These are phyloP conservation scores for Fusarium tanahbumbuense DNA, from an alignment of 2,329 filamentous ascomycete genomes.

Conservation along the genomic window DNA sequence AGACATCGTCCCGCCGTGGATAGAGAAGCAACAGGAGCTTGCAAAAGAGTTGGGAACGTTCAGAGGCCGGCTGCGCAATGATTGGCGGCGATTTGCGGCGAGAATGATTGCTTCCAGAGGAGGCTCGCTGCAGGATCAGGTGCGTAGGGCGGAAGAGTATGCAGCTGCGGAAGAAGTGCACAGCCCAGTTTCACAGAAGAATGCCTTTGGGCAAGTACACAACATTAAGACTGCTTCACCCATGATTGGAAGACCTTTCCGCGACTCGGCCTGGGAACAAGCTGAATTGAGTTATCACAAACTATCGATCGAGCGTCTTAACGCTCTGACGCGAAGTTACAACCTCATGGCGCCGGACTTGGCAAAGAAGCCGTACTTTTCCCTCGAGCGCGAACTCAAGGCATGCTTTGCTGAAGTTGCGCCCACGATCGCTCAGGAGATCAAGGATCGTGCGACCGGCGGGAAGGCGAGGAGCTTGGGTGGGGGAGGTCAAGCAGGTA, in stretches of 20 bases:
- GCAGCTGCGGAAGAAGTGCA: constrained; percentile 77
- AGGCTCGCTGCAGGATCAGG: constrained; percentile 78
- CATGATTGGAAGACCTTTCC: constrained; percentile 68
- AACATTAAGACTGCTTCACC: constrained; percentile 51
- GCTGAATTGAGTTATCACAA: constrained; percentile 80
- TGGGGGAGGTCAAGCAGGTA: constrained; percentile 48
- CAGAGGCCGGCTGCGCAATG: constrained; percentile 76
- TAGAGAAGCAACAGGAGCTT: constrained; percentile 97
- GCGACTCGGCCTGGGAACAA: constrained; percentile 80
- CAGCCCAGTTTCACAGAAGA: constrained; percentile 67
- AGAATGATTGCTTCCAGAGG: constrained; percentile 81
- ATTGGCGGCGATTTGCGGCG: constrained; percentile 88
- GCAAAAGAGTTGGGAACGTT: constrained; percentile 76
- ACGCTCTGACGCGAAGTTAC: constrained; percentile 84
- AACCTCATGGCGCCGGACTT: constrained; percentile 94
- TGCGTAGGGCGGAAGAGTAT: constrained; percentile 76
- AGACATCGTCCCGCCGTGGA: constrained; percentile 96
- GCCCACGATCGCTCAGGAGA: constrained; percentile 76
- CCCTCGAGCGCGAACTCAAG: constrained; percentile 81
- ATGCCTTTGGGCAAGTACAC: constrained; percentile 55
- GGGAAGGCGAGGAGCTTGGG: constrained; percentile 51
- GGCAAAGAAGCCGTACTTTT: constrained; percentile 93
- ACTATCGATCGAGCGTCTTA: constrained; percentile 81
- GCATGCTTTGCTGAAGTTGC: constrained; percentile 89
- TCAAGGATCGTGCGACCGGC: constrained; percentile 72